phyloP scores from a whole-genome alignment of 2,329 filamentous ascomycete species.

The Elsinoe necatrix region DNA sequence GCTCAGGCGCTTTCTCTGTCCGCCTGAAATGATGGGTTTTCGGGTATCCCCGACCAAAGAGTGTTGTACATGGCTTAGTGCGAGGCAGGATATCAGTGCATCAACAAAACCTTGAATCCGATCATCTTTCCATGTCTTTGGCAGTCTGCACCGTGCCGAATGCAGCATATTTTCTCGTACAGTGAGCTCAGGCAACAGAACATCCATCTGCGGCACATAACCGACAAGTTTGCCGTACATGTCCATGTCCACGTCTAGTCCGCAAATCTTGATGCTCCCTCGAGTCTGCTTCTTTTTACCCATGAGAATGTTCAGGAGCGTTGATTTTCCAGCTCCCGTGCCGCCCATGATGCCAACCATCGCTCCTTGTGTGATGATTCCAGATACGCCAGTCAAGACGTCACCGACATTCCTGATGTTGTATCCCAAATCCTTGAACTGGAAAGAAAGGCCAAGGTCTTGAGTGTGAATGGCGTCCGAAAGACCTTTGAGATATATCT shows the following conservation, averaged over 20 bases:
- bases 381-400: conserved; percentile 47
- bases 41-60: conserved; percentile 45
- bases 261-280: conserved; percentile 47
- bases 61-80: conserved; percentile 44
- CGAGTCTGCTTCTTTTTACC: conserved; percentile 45
- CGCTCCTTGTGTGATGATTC: conserved; percentile 45
- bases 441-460: conserved; percentile 47
- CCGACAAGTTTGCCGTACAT: conserved; percentile 53
- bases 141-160: conserved; percentile 48
- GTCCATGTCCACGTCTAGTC: conserved; percentile 35
- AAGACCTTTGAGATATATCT: conserved; percentile 46
- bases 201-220: conserved; percentile 55
- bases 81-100: conserved; percentile 48
- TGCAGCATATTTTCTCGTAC: conserved; percentile 56
- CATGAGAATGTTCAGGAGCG: conserved; percentile 54
- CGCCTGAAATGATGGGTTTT: conserved; percentile 48
- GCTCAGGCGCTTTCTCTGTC: conserved; percentile 49
- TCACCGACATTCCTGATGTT: conserved; percentile 24
- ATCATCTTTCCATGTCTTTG: conserved; percentile 42
- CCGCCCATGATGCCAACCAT: conserved; percentile 54
- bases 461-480: conserved; percentile 43
- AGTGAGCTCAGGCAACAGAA: conserved; percentile 51
- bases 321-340: conserved; percentile 52
- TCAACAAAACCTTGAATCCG: conserved; percentile 49
- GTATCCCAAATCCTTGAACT: conserved; percentile 41